Percentiles rank a stretch among this genome's conserved stretches.
These are phyloP conservation scores for Torulaspora pretoriensis DNA, from an alignment of 1,139 yeast genomes.

Conservation along the genomic window DNA sequence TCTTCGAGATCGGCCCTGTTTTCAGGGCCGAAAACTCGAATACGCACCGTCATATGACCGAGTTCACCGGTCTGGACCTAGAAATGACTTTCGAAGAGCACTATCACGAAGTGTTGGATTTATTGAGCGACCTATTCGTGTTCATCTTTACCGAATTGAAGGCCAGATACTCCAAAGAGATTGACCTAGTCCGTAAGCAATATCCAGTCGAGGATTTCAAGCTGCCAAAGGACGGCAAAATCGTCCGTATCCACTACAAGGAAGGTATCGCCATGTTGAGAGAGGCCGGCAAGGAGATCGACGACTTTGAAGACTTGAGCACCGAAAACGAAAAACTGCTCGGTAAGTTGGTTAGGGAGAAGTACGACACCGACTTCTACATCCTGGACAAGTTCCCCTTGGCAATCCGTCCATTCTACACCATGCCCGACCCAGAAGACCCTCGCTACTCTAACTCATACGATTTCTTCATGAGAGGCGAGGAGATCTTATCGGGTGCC, in stretches of 20 bases:
- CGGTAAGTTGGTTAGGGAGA: slow-evolving; percentile 87
- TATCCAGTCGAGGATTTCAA: slow-evolving; percentile 97
- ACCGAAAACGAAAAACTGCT: slow-evolving; percentile 92
- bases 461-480: slow-evolving; percentile 99
- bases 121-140: slow-evolving; percentile 78
- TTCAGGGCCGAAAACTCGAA: slow-evolving; percentile 98
- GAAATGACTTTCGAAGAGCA: slow-evolving; percentile 99
- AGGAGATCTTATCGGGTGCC: slow-evolving; percentile 96
- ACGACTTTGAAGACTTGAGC: slow-evolving; percentile 80
- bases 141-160: slow-evolving; percentile 84
- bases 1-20: slow-evolving; percentile 94
- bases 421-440: slow-evolving; percentile 96
- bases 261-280: slow-evolving; percentile 87
- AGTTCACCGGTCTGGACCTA: slow-evolving; percentile 92
- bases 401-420: slow-evolving; percentile 94
- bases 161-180: slow-evolving; percentile 73
- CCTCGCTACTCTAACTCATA: slow-evolving; percentile 89
- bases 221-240: slow-evolving; percentile 82
- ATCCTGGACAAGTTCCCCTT: slow-evolving; percentile 97
- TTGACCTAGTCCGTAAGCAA: slow-evolving; percentile 86
- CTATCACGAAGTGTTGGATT: slow-evolving; percentile 89
- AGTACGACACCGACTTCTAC: slow-evolving; percentile 95
- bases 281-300: slow-evolving; percentile 77
- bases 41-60: slow-evolving; percentile 99
- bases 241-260: slow-evolving; percentile 84